Base-by-base conservation (phyloP, 129 eudicot genomes). In the Pittosporum tobira region DNA sequence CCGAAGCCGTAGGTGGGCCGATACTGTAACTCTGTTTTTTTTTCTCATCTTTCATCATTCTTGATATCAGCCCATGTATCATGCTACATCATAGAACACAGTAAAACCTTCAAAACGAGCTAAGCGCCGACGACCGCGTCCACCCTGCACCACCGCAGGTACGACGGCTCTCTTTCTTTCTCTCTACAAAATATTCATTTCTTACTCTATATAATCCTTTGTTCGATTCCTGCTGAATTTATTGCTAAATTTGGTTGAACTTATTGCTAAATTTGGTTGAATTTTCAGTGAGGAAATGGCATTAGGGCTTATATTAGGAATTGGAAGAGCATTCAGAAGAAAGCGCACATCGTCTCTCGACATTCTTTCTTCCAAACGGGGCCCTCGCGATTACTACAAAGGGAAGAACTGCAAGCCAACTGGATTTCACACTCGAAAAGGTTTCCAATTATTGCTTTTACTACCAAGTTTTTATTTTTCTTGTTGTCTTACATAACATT, bases 341-440 rank as follows among this genome's bases (percentile, higher is more conserved):
- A 90, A 90, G 65, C 77, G 95, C 14, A 71, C 95, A 27, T 77
- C 97, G 19, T 85, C 95, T 9, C 89, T 90, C 27, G 84, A 80
- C 40, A 90, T 85, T 57, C 81, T 90, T 20, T 75, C 94, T 27
- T 82, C 97, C 0, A 90, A 85, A 59, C 66, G 82, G 27, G 84
- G 84, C 11, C 94, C 88, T 12, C 72, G 85, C 22, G 81, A 82
- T 62, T 90, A 72, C 64, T 90, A 90, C 79, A 90, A 90, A 76
- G 97, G 97, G 6, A 90, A 90, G 48, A 85, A 83, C 51, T 85
- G 94, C 79, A 90, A 90, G 77, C 94, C 95, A 13, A 85, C 89
- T 47, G 97, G 97, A 79, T 90, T 85, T 53, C 95, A 90, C 75
- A 90, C 97, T 19, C 94, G 95, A 57, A 85, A 85, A 90, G 97